Base-by-base conservation (phyloP, 1,284 basidiomycete species). In the Cryptococcus deneoformans region DNA sequence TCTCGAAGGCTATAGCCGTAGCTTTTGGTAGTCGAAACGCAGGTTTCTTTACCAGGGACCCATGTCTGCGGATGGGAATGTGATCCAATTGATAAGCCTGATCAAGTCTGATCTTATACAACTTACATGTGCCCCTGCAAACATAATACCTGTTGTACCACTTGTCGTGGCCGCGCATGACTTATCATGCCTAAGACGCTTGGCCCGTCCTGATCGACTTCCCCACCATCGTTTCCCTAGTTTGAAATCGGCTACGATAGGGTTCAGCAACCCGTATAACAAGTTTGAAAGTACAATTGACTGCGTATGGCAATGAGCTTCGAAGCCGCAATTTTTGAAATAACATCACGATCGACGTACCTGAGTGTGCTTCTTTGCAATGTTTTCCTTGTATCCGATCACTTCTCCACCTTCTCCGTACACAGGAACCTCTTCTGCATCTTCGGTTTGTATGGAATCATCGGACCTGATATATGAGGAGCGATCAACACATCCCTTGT, bases 41-140 rank as follows among this genome's bases (percentile, higher is more conserved):
- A 16, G 10, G 16, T 8, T 7, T 29, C 14, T 36, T n/a, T 9
- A 37, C 8, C 36, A 20, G 39, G 50, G n/a, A 38, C 46, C 24
- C 10, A 57, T 20, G 16, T 46, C 40, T 8, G 43, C 29, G 5
- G 29, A 29, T 29, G 29, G 29, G 29, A 20, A 5, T 29, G 29
- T 4, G 29, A 29, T 29, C 29, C 20, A 20, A 29, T 29, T 29
- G 29, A 5, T 29, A 29, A 29, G 3, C 47, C 54, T 52, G 24
- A 11, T 5, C 35, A 50, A 38, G 20, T 9, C 20, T 39, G 39
- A 24, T n/a, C 14, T 38, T 16, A 44, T 10, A 20, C 12, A 12
- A 57, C 55, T 57, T 48, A 57, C 59, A 29, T 50, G 20, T 6
- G 29, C 55, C 46, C 54, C 53, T n/a, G 56, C 46, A 14, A 46